Evolutionary conservation across 2,329 filamentous ascomycete genomes (phyloP).

Genomic region (Trichoderma pleuroti): DNA sequence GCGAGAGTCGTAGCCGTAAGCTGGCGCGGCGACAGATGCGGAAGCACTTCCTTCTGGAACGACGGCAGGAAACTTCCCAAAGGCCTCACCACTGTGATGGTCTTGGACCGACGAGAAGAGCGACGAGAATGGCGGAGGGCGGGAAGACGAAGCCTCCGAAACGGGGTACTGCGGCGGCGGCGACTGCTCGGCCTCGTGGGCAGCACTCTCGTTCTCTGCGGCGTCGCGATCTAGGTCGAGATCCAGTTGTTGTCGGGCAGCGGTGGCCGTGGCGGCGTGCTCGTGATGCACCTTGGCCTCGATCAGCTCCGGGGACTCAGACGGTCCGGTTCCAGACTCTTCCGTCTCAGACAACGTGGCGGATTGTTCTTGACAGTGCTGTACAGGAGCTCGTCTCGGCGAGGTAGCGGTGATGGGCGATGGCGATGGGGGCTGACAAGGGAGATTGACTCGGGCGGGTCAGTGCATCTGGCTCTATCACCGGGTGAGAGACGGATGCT

Average conservation of each 20-base stretch:
- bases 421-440: constrained; percentile 14
- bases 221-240: constrained; percentile 21
- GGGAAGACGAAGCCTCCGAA: constrained; percentile 51
- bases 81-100: constrained; percentile 33
- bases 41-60: constrained; percentile 30
- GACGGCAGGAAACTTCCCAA: constrained; percentile 32
- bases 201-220: constrained; percentile 20
- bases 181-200: constrained; percentile 39
- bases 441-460: constrained; percentile 19
- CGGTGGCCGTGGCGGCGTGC: constrained; percentile 19
- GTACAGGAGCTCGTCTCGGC: constrained; percentile 15
- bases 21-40: constrained; percentile 48
- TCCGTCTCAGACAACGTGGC: constrained; percentile 39
- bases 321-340: constrained; percentile 34
- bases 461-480: constrained; percentile 17
- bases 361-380: constrained; percentile 28
- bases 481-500: background rate
- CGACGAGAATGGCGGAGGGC: constrained; percentile 59
- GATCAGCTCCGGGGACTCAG: constrained; percentile 35
- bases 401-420: constrained; percentile 21
- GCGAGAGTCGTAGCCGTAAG: constrained; percentile 45
- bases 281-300: constrained; percentile 28
- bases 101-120: constrained; percentile 47
- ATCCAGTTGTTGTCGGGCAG: constrained; percentile 23
- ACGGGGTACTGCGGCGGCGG: constrained; percentile 59